A percentile compares a stretch with the other conserved stretches of the same genome.
phyloP scores from a whole-genome alignment of 1,139 yeast genomes.

The Blastobotrys serpentis region DNA sequence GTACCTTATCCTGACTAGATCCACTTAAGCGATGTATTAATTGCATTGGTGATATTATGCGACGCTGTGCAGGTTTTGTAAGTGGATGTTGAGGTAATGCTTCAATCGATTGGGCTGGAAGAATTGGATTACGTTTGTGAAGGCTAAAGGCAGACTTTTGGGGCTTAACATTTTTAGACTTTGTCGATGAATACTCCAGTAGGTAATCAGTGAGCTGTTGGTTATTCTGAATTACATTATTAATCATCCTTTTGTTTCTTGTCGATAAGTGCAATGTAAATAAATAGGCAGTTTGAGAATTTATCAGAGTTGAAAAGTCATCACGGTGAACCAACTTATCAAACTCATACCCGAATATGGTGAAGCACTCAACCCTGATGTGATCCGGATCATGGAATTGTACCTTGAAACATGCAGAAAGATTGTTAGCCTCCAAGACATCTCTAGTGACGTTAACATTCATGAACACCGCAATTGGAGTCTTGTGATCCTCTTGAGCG shows the following conservation, averaged over 20 bases:
- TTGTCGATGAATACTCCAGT: slow-evolving; percentile 25
- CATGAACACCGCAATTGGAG: slow-evolving; percentile 65
- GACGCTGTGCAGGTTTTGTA: slow-evolving; percentile 1
- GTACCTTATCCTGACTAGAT: background rate
- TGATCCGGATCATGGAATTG: slow-evolving; percentile 36
- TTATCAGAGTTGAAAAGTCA: slow-evolving; percentile 31
- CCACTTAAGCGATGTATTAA: slow-evolving; percentile 7
- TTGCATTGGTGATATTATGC: slow-evolving; percentile 11
- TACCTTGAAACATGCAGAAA: slow-evolving; percentile 51
- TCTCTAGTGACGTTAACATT: slow-evolving; percentile 47
- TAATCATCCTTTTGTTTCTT: slow-evolving; percentile 31
- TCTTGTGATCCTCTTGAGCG: slow-evolving; percentile 47
- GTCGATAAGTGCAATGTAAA: slow-evolving; percentile 37
- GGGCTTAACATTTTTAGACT: slow-evolving; percentile 2
- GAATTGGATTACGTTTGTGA: slow-evolving; percentile 10
- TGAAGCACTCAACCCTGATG: slow-evolving; percentile 28
- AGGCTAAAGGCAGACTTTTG: background rate
- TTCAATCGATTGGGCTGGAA: slow-evolving; percentile 8
- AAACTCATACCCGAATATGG: slow-evolving; percentile 32
- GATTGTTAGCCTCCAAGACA: slow-evolving; percentile 40
- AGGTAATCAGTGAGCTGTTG: slow-evolving; percentile 27
- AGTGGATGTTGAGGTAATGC: slow-evolving; percentile 4
- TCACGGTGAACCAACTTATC: slow-evolving; percentile 29
- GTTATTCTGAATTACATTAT: slow-evolving; percentile 31
- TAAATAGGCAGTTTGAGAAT: slow-evolving; percentile 36